Conservation (phyloP, 2,329 filamentous ascomycete genomes). For the Trichoderma sp. region DNA sequence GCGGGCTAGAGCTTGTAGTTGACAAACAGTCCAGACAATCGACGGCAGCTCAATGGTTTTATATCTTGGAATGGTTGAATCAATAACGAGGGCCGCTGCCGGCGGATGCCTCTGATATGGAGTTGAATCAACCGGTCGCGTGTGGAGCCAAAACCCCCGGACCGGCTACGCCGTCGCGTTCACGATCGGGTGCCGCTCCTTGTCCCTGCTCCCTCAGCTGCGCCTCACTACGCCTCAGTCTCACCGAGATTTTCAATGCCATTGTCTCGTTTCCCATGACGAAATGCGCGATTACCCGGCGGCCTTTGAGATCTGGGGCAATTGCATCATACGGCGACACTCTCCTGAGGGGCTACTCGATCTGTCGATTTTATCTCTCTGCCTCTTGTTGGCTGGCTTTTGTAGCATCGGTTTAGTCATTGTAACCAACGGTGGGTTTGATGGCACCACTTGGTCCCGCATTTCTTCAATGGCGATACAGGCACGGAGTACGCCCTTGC, state of each 20-base stretch:
- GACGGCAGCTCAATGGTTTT: neutral
- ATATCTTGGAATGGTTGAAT: neutral
- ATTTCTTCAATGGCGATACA: neutral
- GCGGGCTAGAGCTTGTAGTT: neutral
- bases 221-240: slow-evolving; percentile 13
- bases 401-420: neutral
- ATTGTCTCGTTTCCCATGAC: neutral
- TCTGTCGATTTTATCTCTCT: neutral
- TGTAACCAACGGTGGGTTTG: neutral
- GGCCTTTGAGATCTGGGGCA: neutral
- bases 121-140: neutral
- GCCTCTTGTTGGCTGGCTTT: neutral
- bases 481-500: neutral
- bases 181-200: slow-evolving; percentile 5
- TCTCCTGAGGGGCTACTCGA: neutral
- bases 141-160: neutral
- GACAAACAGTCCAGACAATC: neutral
- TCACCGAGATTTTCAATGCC: slow-evolving; percentile 4
- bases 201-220: slow-evolving; percentile 3
- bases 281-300: neutral
- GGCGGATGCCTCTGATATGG: neutral
- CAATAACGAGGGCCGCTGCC: neutral
- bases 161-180: slow-evolving; percentile 8
- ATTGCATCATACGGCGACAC: slow-evolving; percentile 1
- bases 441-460: neutral